Conservation (phyloP, 306 rosid species). For the Rubus idaeus region DNA sequence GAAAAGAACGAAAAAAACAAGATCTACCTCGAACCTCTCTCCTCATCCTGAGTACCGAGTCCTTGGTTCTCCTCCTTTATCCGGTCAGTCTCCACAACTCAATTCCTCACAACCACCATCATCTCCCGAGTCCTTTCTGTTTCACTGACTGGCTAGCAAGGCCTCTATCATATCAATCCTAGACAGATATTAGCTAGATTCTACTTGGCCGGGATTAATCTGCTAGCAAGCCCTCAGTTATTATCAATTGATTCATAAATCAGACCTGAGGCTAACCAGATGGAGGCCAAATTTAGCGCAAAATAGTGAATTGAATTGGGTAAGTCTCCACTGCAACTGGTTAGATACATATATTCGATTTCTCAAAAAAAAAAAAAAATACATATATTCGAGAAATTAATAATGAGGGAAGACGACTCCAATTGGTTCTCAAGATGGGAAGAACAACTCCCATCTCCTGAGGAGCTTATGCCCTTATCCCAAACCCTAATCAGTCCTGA, state of each 20-base stretch:
- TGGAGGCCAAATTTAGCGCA: background rate
- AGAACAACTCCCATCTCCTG: slow-evolving; percentile 76
- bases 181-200: background rate
- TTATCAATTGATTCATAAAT: background rate
- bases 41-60: slow-evolving; percentile 15
- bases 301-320: background rate
- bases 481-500: slow-evolving; percentile 97
- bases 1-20: slow-evolving; percentile 51
- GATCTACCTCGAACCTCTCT: slow-evolving; percentile 98
- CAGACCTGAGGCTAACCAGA: background rate
- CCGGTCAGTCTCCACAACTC: background rate
- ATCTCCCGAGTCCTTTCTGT: background rate
- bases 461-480: slow-evolving; percentile 82
- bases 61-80: background rate
- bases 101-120: background rate
- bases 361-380: no score
- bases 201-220: background rate
- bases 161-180: background rate
- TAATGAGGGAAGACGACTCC: slow-evolving; percentile 88
- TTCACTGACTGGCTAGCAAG: background rate
- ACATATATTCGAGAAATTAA: background rate
- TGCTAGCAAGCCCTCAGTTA: no score
- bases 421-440: slow-evolving; percentile 92
- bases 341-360: background rate
- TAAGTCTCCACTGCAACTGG: background rate